A percentile compares a stretch with the other conserved stretches of the same genome.
Conservation (phyloP, 1,284 basidiomycete species). For the Malassezia sp. region DNA sequence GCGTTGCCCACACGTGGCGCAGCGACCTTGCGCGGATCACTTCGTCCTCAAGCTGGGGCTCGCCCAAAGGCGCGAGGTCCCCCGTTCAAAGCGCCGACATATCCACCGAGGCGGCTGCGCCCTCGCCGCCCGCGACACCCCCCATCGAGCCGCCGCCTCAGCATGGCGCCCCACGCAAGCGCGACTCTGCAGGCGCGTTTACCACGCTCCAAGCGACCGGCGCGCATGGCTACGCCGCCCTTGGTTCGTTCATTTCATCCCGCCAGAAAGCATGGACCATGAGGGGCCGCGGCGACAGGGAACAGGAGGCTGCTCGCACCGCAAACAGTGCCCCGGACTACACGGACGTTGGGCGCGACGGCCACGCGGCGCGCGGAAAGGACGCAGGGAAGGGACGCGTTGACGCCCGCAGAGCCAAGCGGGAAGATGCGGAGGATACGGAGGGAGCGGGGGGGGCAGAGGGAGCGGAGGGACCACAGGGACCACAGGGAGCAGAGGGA, state of each 20-base stretch:
- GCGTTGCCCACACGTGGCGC: conserved; percentile 31
- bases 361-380: too few relatives aligned
- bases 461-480: too few relatives aligned
- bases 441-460: too few relatives aligned
- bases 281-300: too few relatives aligned
- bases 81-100: neutral
- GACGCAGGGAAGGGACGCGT: too few relatives aligned
- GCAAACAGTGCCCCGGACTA: too few relatives aligned
- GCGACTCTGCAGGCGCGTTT: conserved; percentile 8
- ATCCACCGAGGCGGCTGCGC: neutral
- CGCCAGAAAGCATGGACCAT: conserved; percentile 24
- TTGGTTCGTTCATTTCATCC: conserved; percentile 36
- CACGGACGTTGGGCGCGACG: too few relatives aligned
- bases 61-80: too few relatives aligned
- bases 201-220: conserved; percentile 19
- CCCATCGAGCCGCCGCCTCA: conserved; percentile 13
- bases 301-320: too few relatives aligned
- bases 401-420: too few relatives aligned
- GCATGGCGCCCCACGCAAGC: conserved; percentile 17
- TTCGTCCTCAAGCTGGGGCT: conserved; percentile 16
- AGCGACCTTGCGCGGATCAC: conserved; percentile 25
- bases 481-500: too few relatives aligned
- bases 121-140: neutral
- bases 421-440: too few relatives aligned
- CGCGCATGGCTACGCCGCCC: conserved; percentile 33